phyloP scores from a whole-genome alignment of 1,284 basidiomycete species.

The Apiotrichum brassicae region DNA sequence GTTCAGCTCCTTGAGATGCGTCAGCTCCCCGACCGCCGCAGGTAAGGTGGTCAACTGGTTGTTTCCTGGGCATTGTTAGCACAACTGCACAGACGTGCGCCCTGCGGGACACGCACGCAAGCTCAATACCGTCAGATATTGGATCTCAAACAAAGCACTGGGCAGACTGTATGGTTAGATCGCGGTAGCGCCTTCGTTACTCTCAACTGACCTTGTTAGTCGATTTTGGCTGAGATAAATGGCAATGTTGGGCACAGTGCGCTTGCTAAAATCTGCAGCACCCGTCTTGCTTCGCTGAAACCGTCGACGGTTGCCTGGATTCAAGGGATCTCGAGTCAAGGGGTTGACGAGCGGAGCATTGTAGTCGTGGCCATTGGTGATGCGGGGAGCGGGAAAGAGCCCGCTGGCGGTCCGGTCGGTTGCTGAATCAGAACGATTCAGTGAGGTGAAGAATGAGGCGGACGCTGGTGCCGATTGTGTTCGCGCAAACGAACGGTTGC shows the following conservation, averaged over 20 bases:
- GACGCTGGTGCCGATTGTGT: conserved; percentile 32
- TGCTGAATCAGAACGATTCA: background rate
- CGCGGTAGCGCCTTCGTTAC: too few relatives aligned
- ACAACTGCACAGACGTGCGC: background rate
- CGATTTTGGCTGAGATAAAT: conserved; percentile 28
- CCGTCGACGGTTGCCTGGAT: background rate
- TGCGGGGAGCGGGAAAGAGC: background rate
- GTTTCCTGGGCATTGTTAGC: conserved; percentile 21
- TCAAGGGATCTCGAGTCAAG: background rate
- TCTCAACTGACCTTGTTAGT: conserved; percentile 34
- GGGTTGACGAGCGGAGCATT: background rate
- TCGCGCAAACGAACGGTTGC: conserved; percentile 27
- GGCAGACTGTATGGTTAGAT: too few relatives aligned
- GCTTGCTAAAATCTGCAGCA: conserved; percentile 7
- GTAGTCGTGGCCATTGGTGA: background rate
- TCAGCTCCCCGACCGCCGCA: conserved; percentile 41
- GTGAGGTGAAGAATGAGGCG: conserved; percentile 16
- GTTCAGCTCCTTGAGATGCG: conserved; percentile 40
- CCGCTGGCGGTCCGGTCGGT: background rate
- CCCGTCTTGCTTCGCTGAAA: conserved; percentile 35
- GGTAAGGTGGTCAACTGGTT: conserved; percentile 39
- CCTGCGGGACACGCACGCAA: conserved; percentile 27
- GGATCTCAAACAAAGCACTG: conserved; percentile 41
- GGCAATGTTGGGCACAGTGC: conserved; percentile 12
- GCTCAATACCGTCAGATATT: conserved; percentile 37